These are phyloP conservation scores for Discostella stelligeroides DNA, from an alignment of 108 stramenopile genomes.

Conservation along the genomic window DNA sequence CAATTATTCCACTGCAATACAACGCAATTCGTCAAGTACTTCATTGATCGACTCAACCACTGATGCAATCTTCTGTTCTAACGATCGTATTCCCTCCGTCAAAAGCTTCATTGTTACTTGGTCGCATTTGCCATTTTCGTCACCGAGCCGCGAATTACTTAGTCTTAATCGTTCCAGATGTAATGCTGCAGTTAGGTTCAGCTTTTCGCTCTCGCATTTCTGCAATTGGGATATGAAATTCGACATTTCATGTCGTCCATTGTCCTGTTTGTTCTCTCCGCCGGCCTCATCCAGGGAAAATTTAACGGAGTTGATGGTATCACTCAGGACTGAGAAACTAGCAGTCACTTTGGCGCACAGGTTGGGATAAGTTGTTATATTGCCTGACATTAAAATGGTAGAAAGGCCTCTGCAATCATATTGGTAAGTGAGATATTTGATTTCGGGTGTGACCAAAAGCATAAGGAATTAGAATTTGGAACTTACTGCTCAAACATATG, in stretches of 20 bases:
- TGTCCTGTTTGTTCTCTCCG: background rate
- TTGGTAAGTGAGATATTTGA: background rate
- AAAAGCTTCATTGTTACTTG: constrained; percentile 37
- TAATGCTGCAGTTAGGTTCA: constrained; percentile 79
- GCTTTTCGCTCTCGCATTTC: constrained; percentile 71
- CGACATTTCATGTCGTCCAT: constrained; percentile 22
- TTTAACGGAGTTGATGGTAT: constrained; percentile 65
- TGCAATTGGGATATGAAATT: constrained; percentile 56
- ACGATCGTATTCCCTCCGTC: constrained; percentile 50
- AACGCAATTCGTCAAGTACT: constrained; percentile 77
- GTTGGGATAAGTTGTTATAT: constrained; percentile 68
- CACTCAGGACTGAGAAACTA: constrained; percentile 75
- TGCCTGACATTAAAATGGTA: constrained; percentile 58
- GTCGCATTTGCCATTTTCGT: background rate
- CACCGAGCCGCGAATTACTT: constrained; percentile 28
- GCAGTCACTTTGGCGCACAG: constrained; percentile 75
- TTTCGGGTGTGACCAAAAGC: too few relatives aligned
- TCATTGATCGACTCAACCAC: constrained; percentile 73
- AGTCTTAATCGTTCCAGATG: constrained; percentile 81
- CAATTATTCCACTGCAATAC: constrained; percentile 49
- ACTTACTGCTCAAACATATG: constrained; percentile 61
- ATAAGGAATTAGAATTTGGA: background rate
- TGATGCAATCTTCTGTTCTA: constrained; percentile 47
- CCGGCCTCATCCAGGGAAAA: constrained; percentile 22
- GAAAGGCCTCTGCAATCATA: constrained; percentile 52